These are phyloP conservation scores for Citrus medica DNA, from an alignment of 345 rosid genomes.

Conservation along the genomic window DNA sequence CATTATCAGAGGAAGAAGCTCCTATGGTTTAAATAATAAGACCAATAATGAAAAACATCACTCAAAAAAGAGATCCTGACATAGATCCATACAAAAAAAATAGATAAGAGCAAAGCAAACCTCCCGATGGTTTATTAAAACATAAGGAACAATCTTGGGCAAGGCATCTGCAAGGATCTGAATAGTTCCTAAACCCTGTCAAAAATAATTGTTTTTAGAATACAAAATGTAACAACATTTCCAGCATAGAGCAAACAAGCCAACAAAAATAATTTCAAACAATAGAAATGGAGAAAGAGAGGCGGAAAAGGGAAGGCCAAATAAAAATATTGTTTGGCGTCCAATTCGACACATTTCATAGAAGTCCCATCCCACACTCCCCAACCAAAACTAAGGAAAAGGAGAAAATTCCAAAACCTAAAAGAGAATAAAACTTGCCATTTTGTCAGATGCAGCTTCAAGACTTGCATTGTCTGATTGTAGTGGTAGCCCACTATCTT, in stretches of 20 bases:
- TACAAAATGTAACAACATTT: slow-evolving; percentile 14
- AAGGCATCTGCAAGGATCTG: slow-evolving; percentile 96
- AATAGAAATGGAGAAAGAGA: slow-evolving; percentile 1
- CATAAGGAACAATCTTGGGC: slow-evolving; percentile 97
- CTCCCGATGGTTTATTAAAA: slow-evolving; percentile 97
- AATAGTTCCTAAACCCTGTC: slow-evolving; percentile 85
- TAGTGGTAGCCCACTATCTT: slow-evolving; percentile 33
- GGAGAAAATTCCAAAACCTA: not conserved
- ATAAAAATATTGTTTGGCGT: not conserved
- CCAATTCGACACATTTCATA: slow-evolving; percentile 3
- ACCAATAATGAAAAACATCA: slow-evolving; percentile 13
- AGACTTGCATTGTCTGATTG: slow-evolving; percentile 38
- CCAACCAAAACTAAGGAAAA: not conserved
- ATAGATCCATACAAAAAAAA: not conserved
- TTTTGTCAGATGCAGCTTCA: slow-evolving; percentile 47
- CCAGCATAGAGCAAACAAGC: slow-evolving; percentile 5
- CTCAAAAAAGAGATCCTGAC: not conserved
- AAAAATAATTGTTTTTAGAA: slow-evolving; percentile 20
- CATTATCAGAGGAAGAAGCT: slow-evolving; percentile 96
- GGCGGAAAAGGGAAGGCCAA: not conserved
- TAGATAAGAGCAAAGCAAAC: slow-evolving; percentile 33
- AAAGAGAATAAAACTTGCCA: slow-evolving; percentile 48
- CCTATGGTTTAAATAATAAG: slow-evolving; percentile 40
- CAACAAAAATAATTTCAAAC: not conserved
- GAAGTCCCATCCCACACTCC: not conserved